Evolutionary conservation across 345 rosid genomes (phyloP).

Genomic region (Brassica nigra): DNA sequence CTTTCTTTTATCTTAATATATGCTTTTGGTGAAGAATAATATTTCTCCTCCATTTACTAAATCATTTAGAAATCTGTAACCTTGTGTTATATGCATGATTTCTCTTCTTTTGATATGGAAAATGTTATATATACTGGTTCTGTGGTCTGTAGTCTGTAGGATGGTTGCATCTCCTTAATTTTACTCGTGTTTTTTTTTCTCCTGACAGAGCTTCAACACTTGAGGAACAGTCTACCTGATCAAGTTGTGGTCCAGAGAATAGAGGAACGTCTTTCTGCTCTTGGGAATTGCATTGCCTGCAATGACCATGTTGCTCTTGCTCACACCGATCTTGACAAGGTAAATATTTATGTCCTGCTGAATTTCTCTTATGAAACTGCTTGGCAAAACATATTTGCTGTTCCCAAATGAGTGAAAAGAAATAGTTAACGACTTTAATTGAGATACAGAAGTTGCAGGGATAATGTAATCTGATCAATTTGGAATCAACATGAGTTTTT

Average conservation of each 20-base stretch:
- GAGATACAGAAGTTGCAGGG: too few relatives aligned
- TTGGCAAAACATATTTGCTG: not conserved
- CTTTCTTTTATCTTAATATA: not conserved
- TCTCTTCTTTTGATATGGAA: too few relatives aligned
- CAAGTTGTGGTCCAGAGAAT: slow-evolving; percentile 83
- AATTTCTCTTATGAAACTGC: not conserved
- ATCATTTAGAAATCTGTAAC: not conserved
- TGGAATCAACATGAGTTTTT: too few relatives aligned
- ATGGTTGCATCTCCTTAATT: slow-evolving; percentile 5
- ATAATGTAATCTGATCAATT: too few relatives aligned
- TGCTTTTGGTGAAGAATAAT: not conserved
- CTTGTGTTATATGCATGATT: too few relatives aligned
- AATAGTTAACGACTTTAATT: not conserved
- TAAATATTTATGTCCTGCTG: not conserved
- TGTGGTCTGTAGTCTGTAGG: not conserved
- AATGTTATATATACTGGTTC: too few relatives aligned
- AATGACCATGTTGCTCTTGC: slow-evolving; percentile 94
- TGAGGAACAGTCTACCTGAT: slow-evolving; percentile 94
- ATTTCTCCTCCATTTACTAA: not conserved
- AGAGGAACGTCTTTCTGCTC: slow-evolving; percentile 89
- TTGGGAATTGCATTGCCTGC: slow-evolving; percentile 93
- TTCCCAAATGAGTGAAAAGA: not conserved
- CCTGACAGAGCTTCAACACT: slow-evolving; percentile 76
- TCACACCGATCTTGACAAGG: slow-evolving; percentile 84
- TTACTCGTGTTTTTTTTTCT: not conserved